phyloP scores from a whole-genome alignment of 164 flowering plant species.

The Malania oleifera region DNA sequence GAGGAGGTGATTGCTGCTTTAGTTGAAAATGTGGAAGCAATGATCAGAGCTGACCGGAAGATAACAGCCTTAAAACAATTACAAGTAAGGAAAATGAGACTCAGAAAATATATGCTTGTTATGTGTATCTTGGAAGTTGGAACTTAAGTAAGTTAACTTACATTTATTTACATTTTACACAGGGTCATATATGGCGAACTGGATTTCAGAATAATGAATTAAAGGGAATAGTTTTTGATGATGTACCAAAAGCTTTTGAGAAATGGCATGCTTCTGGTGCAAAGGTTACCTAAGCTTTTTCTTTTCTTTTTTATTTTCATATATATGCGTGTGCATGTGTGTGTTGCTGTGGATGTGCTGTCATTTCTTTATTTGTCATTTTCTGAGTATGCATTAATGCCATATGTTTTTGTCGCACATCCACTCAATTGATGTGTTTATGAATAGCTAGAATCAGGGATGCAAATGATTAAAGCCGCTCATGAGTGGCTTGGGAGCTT shows the following conservation, averaged over 20 bases:
- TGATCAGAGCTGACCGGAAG: constrained; percentile 96
- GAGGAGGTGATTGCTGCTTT: constrained; percentile 78
- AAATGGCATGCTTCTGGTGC: constrained; percentile 76
- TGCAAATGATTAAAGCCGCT: too few species aligned
- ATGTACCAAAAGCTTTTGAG: constrained; percentile 84
- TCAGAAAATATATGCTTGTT: too few species aligned
- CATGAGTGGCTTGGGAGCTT: too few species aligned
- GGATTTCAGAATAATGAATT: constrained; percentile 75
- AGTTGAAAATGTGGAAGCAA: constrained; percentile 85
- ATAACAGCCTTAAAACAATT: constrained; percentile 81
- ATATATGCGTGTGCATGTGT: not conserved
- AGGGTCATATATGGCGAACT: constrained; percentile 98
- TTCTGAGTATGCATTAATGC: not conserved
- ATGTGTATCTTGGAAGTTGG: too few species aligned
- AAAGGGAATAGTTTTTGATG: constrained; percentile 75
- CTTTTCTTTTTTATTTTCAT: not conserved
- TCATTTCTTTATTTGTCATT: not conserved
- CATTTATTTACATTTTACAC: too few species aligned
- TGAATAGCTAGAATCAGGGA: too few species aligned
- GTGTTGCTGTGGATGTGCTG: not conserved
- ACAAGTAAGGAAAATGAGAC: constrained; percentile 43
- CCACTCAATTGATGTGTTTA: too few species aligned
- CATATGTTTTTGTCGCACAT: too few species aligned
- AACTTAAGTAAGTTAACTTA: too few species aligned
- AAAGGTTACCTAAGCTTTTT: constrained; percentile 42